Evolutionary conservation across 129 eudicot species (phyloP).

Genomic region (Lactuca sativa): DNA sequence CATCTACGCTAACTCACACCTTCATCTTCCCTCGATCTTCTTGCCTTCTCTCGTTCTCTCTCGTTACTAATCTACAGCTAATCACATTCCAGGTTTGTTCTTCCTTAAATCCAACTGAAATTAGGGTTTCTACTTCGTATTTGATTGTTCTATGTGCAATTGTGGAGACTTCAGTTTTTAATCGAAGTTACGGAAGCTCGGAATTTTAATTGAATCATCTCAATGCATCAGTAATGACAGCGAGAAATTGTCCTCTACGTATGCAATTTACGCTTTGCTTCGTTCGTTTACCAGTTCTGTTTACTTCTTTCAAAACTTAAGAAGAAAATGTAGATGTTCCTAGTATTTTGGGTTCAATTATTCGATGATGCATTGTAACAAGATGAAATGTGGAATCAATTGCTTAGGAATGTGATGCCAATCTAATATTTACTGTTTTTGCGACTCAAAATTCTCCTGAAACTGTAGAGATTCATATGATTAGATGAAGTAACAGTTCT

Average conservation of each 20-base stretch:
- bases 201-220: not conserved
- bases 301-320: not conserved
- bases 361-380: conserved; percentile 5
- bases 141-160: conserved; percentile 5
- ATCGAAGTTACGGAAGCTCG: conserved; percentile 3
- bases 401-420: conserved; percentile 9
- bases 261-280: not conserved
- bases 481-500: not conserved
- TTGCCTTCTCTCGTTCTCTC: not conserved
- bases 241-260: not conserved
- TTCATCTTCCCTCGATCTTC: conserved; percentile 14
- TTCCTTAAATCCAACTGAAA: conserved; percentile 3
- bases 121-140: conserved; percentile 30
- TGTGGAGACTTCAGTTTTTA: not conserved
- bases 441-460: conserved; percentile 2
- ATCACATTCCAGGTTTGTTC: conserved; percentile 24
- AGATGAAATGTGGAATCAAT: conserved; percentile 7
- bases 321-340: not conserved
- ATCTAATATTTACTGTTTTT: not conserved
- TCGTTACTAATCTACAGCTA: not conserved
- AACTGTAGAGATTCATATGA: not conserved
- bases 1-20: conserved; percentile 1
- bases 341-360: not conserved
- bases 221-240: conserved; percentile 3
- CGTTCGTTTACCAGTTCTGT: not conserved